These are phyloP conservation scores for Ilyonectria robusta DNA, from an alignment of 2,329 filamentous ascomycete genomes.

Conservation along the genomic window DNA sequence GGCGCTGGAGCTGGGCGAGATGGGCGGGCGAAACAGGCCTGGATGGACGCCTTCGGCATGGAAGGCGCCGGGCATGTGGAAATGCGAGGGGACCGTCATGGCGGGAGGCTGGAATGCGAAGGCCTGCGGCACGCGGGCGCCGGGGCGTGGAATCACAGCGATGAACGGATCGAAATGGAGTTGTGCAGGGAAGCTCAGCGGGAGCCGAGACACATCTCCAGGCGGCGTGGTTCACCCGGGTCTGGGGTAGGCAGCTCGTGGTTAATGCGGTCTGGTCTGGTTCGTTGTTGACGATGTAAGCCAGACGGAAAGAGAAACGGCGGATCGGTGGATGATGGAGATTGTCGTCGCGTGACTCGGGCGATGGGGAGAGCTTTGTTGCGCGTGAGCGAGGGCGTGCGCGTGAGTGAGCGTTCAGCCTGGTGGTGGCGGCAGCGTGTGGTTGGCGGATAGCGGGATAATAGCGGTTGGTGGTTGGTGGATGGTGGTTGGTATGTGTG, in stretches of 20 bases:
- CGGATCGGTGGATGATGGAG: background rate
- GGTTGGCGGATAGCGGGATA: background rate
- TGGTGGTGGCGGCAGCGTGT: background rate
- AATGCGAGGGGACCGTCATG: slow-evolving; percentile 50
- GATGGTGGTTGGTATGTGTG: background rate
- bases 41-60: slow-evolving; percentile 58
- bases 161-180: slow-evolving; percentile 30
- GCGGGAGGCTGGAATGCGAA: slow-evolving; percentile 27
- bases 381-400: background rate
- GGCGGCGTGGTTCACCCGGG: slow-evolving; percentile 14
- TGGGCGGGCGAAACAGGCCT: slow-evolving; percentile 63
- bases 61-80: slow-evolving; percentile 55
- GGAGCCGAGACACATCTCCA: slow-evolving; percentile 49
- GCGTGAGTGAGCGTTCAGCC: slow-evolving; percentile 4
- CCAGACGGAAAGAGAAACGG: background rate
- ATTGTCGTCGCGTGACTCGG: slow-evolving; percentile 4
- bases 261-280: background rate
- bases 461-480: background rate
- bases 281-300: slow-evolving; percentile 4
- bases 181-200: slow-evolving; percentile 38
- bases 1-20: slow-evolving; percentile 58
- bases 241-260: slow-evolving; percentile 3
- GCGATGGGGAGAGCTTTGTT: background rate
- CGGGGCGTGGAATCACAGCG: slow-evolving; percentile 5
- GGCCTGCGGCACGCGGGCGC: slow-evolving; percentile 15